phyloP scores from a whole-genome alignment of 2,329 filamentous ascomycete species.

The Penicillium psychrosexuale region DNA sequence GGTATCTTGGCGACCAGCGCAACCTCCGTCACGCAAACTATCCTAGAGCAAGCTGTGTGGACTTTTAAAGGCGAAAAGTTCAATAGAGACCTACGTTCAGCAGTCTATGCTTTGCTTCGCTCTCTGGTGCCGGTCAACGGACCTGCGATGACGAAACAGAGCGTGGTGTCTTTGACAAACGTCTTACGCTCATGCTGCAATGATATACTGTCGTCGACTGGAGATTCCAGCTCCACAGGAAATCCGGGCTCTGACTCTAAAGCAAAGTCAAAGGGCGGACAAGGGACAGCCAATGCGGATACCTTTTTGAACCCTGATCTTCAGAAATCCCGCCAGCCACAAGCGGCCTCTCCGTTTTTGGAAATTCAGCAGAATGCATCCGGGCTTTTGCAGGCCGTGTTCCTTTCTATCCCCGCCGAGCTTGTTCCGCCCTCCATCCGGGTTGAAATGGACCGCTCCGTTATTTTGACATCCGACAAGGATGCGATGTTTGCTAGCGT shows the following conservation, averaged over 20 bases:
- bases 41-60: slow-evolving; percentile 69
- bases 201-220: slow-evolving; percentile 61
- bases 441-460: slow-evolving; percentile 74
- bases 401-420: slow-evolving; percentile 63
- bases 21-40: slow-evolving; percentile 59
- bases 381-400: slow-evolving; percentile 59
- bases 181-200: slow-evolving; percentile 68
- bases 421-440: slow-evolving; percentile 69
- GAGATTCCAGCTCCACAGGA: slow-evolving; percentile 33
- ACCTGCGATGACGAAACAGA: slow-evolving; percentile 62
- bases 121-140: slow-evolving; percentile 62
- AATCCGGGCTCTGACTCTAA: slow-evolving; percentile 41
- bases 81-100: slow-evolving; percentile 55
- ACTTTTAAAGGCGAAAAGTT: slow-evolving; percentile 59
- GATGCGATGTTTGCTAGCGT: slow-evolving; percentile 77
- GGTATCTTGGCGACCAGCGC: slow-evolving; percentile 58
- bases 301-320: slow-evolving; percentile 59
- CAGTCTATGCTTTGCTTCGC: slow-evolving; percentile 59
- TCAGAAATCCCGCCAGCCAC: slow-evolving; percentile 25
- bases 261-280: slow-evolving; percentile 37
- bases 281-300: slow-evolving; percentile 60
- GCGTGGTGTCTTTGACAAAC: slow-evolving; percentile 60
- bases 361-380: slow-evolving; percentile 57
- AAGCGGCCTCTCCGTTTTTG: slow-evolving; percentile 21
- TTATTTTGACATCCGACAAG: slow-evolving; percentile 67